Percentiles rank a stretch among this genome's conserved stretches.
Conservation (phyloP, 2,329 filamentous ascomycete genomes). For the Elsinoe fawcettii region DNA sequence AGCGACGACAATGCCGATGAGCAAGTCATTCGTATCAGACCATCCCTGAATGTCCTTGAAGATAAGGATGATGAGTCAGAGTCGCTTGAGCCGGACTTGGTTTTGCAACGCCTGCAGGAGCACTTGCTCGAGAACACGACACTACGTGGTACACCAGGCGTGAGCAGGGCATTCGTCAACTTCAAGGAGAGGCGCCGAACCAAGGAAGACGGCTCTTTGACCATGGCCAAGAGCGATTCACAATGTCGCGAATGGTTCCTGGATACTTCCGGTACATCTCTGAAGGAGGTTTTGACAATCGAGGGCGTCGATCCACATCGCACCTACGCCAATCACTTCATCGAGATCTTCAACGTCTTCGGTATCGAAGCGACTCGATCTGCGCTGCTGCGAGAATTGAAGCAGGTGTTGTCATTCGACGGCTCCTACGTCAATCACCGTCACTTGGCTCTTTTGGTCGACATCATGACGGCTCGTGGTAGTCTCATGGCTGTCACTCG, state of each 20-base stretch:
- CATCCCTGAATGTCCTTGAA: constrained; percentile 46
- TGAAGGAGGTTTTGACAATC: constrained; percentile 76
- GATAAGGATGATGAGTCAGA: constrained; percentile 61
- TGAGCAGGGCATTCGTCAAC: constrained; percentile 90
- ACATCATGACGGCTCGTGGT: constrained; percentile 96
- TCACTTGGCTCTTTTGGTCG: constrained; percentile 87
- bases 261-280: constrained; percentile 83
- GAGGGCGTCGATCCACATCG: constrained; percentile 79
- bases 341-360: constrained; percentile 88
- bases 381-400: constrained; percentile 79
- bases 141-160: constrained; percentile 79
- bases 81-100: constrained; percentile 75
- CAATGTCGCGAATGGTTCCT: constrained; percentile 89
- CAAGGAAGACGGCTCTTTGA: constrained; percentile 61
- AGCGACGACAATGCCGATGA: constrained; percentile 97
- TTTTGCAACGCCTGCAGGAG: constrained; percentile 83
- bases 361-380: constrained; percentile 91
- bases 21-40: constrained; percentile 83
- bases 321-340: constrained; percentile 92
- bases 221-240: constrained; percentile 64
- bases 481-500: constrained; percentile 93
- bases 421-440: constrained; percentile 99
- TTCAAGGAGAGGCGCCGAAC: constrained; percentile 64
- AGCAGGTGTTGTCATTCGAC: constrained; percentile 90
- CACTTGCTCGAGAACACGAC: constrained; percentile 88